Base-by-base conservation (phyloP, 768 basidiomycete genomes). In the Amanita pallidorosea region DNA sequence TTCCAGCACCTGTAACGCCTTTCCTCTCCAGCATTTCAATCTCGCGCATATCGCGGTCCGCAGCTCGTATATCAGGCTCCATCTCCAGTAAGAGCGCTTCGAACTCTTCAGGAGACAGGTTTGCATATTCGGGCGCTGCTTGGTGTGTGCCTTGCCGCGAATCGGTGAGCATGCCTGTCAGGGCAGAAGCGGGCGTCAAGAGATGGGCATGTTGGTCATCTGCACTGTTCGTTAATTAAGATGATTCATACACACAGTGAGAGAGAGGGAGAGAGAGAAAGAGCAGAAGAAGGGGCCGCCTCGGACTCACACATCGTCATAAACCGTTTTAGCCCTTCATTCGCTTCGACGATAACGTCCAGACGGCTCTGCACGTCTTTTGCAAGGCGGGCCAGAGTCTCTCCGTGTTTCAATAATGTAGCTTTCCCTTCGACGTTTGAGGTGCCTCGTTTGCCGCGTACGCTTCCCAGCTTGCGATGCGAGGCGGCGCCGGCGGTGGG, bases 1-100 rank as follows among this genome's bases (percentile, higher is more conserved):
- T 84, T 4, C 88, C 88, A 0, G 87, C 83, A 5, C 77, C 76
- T 4, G 80, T 72, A 7, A 87, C 80, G 31, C 85, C 86, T 55
- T 79, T 85, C 58, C 75, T 74, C 57, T 85, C 81, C 42, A 90
- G 64, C 12, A 70, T 63, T 52, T 82, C 81, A 29, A 92, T 86
- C 60, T 90, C 88, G 34, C 75, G 76, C 74, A 90, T 77, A 57
- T 89, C 87, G 7, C 84, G 77, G 57, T 91, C 89, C 8, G 87
- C 88, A 29, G 80, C 77, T 27, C 88, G 86, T 46, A 91, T 80
- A 47, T 92, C 89, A 4, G 80, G 76, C 56, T 90, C 89, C 81
- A 91, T 85, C 59, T 92, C 88, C 0, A 73, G 65, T 8, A 90
- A 64, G 50, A 86, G 72, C 0, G 82, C 81, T 36, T 86, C 83